A percentile compares a stretch with the other conserved stretches of the same genome.
phyloP scores from a whole-genome alignment of 2,329 filamentous ascomycete genomes.

The Claviceps pazoutovae region DNA sequence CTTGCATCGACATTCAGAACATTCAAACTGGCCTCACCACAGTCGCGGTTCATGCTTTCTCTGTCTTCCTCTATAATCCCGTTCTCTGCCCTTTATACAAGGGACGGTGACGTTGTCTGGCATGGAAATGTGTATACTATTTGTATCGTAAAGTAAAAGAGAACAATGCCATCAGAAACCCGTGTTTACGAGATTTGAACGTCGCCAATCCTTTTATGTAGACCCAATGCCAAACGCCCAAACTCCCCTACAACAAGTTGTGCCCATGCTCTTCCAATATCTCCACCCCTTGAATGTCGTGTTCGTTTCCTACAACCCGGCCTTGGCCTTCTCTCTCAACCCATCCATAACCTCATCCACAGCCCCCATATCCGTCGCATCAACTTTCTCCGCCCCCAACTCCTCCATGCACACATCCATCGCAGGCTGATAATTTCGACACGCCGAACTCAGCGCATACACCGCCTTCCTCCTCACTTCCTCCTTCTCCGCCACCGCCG shows the following conservation, averaged over 20 bases:
- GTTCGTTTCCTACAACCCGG: conserved; percentile 6
- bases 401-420: conserved; percentile 55
- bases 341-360: conserved; percentile 62
- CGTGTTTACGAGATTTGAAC: neutral
- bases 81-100: neutral
- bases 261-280: neutral
- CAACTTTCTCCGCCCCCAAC: conserved; percentile 50
- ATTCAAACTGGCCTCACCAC: no score
- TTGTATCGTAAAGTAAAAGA: conserved; percentile 15
- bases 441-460: conserved; percentile 72
- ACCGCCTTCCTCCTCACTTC: conserved; percentile 73
- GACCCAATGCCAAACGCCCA: conserved; percentile 9
- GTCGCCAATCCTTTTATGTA: neutral
- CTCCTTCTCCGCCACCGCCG: conserved; percentile 25
- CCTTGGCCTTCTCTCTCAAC: conserved; percentile 41
- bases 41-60: neutral
- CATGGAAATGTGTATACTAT: conserved; percentile 21
- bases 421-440: conserved; percentile 80
- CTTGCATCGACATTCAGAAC: neutral
- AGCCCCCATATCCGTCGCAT: conserved; percentile 76
- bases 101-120: neutral
- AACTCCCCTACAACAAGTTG: conserved; percentile 24
- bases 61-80: neutral
- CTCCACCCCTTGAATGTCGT: neutral
- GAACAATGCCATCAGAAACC: neutral